Evolutionary conservation across 2,329 filamentous ascomycete genomes (phyloP).

Genomic region (Ramularia endophylla): DNA sequence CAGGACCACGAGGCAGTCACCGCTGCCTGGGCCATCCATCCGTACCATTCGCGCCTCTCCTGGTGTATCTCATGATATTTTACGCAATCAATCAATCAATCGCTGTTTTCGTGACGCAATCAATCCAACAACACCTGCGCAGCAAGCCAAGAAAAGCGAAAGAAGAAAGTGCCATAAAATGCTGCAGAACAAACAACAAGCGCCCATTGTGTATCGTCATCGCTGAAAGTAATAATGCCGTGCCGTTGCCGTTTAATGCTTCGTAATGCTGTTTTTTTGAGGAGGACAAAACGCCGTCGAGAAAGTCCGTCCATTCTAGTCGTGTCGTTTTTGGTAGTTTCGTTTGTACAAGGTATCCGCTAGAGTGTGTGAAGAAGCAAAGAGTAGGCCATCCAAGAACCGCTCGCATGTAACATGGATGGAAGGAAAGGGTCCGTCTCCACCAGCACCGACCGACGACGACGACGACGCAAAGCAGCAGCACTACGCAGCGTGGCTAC

Average conservation of each 20-base stretch:
- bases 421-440: no score
- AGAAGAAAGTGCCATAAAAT: constrained; percentile 9
- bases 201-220: constrained; percentile 12
- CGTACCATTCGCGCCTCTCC: constrained; percentile 5
- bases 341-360: constrained; percentile 23
- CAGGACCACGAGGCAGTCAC: constrained; percentile 6
- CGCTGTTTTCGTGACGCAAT: constrained; percentile 10
- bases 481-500: constrained; percentile 15
- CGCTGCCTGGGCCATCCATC: constrained; percentile 5
- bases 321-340: constrained; percentile 7
- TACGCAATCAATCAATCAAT: no score
- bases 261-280: constrained; percentile 21
- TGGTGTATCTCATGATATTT: constrained; percentile 10
- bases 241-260: constrained; percentile 12
- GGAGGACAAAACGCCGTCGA: constrained; percentile 18
- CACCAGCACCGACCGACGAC: no score
- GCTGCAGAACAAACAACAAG: constrained; percentile 4
- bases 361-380: constrained; percentile 5
- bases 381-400: not conserved
- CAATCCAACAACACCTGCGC: constrained; percentile 8
- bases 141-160: constrained; percentile 1
- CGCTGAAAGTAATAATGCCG: constrained; percentile 14
- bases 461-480: constrained; percentile 21
- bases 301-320: constrained; percentile 11
- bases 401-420: no score